A percentile compares a stretch with the other conserved stretches of the same genome.
phyloP scores from a whole-genome alignment of 208 protist genomes.

The Trypanosoma melophagium region DNA sequence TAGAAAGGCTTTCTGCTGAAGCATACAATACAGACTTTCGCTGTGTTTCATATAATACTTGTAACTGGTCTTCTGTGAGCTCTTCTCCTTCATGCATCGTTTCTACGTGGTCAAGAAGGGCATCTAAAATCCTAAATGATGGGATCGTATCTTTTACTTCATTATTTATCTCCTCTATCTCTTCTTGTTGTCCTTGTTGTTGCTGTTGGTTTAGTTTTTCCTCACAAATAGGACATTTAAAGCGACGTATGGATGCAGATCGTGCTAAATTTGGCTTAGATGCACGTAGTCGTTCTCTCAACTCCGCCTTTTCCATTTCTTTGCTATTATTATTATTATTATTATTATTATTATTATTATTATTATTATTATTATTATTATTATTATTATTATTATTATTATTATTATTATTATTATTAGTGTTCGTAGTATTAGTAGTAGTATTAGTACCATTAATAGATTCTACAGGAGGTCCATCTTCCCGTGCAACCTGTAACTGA shows the following conservation, averaged over 20 bases:
- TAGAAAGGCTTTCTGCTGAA: constrained; percentile 3
- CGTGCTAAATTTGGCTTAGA: constrained; percentile 23
- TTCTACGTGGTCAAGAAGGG: constrained; percentile 66
- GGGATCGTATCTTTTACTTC: constrained; percentile 1
- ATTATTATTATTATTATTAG: no score
- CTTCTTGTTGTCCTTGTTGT: background rate
- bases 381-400: background rate
- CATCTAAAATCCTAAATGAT: constrained; percentile 61
- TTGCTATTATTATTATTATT: background rate
- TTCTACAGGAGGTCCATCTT: background rate
- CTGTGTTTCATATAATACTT: constrained; percentile 32
- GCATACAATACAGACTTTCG: constrained; percentile 18
- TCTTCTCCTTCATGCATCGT: constrained; percentile 29
- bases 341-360: background rate
- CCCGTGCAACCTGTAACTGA: constrained; percentile 12
- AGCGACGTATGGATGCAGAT: constrained; percentile 23
- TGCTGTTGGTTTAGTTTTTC: constrained; percentile 2
- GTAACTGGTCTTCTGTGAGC: constrained; percentile 40
- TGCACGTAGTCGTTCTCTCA: constrained; percentile 22
- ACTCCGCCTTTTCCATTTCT: constrained; percentile 2
- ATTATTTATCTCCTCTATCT: background rate
- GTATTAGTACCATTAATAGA: no score
- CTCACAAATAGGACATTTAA: constrained; percentile 25
- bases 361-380: background rate
- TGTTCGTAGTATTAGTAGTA: no score